These are phyloP conservation scores for Trametes cinnabarina DNA, from an alignment of 768 basidiomycete genomes.

Conservation along the genomic window DNA sequence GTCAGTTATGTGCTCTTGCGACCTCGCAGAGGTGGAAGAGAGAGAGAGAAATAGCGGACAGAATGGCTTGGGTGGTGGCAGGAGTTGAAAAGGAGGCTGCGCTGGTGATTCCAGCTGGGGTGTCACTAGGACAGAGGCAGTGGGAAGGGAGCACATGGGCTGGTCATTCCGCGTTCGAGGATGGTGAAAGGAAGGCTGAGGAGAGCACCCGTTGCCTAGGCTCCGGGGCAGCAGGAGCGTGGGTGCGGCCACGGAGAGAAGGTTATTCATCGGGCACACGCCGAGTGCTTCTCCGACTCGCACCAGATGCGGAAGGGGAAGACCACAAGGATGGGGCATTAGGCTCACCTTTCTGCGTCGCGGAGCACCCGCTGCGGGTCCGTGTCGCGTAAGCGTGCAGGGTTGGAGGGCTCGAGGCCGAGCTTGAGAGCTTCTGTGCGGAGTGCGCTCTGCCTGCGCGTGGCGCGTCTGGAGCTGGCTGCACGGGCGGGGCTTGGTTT, in stretches of 20 bases:
- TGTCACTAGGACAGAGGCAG: neutral
- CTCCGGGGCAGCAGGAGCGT: neutral
- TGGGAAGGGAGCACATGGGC: constrained; percentile 14
- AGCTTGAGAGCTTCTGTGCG: constrained; percentile 6
- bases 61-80: neutral
- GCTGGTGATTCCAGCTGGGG: neutral
- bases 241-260: neutral
- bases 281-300: no score
- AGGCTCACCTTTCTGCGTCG: neutral
- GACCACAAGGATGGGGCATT: neutral
- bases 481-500: constrained; percentile 13
- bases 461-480: constrained; percentile 13
- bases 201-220: neutral
- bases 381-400: neutral
- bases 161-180: neutral
- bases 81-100: neutral
- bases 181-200: neutral
- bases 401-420: neutral
- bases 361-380: neutral
- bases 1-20: neutral
- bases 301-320: no score
- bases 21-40: neutral
- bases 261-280: neutral
- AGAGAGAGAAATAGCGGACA: neutral
- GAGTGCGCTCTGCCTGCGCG: neutral